Evolutionary conservation across 148 eudicot species (phyloP), one percentile per base, ranked within the genome.

Genomic region (Heliamphora exappendiculata): DNA sequence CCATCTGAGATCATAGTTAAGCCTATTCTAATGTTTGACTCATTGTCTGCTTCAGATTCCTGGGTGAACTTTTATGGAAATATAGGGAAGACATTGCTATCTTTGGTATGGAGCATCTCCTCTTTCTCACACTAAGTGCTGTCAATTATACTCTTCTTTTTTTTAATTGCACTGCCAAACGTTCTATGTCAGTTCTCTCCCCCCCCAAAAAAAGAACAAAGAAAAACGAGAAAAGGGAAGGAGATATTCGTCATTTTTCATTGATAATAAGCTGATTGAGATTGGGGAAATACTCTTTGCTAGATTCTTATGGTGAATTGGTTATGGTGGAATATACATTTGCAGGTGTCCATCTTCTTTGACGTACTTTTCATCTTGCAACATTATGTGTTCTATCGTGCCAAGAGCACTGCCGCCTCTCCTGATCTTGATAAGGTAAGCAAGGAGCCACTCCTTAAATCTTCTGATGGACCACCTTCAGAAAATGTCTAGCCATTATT

Each of bases 1-100:
- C 66, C 13, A 7, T 37, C 65, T 26, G 7, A 45, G 19, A 7
- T 65, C 70, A n/a, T n/a, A 51, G 11, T 5, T 31, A n/a, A 53
- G 50, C 68, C 73, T 39, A 14, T 28, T 28, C 42, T 31, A 24
- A 13, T 64, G 39, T 36, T 26, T 22, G 17, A 31, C 34, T 67
- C 8, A 37, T 75, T 59, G 5, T 47, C 65, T 78, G 65, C 57
- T 62, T 60, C 79, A 91, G 96, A 86, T 80, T 90, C 95, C 3
- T 93, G 97, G 95, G 89, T 90, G 70, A 93, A 93, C 85, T 93
- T 93, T 74, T 89, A 91, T 71, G 98, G 98, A 45, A 93, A 93
- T 82, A 78, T 93, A 2, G 98, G 98, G 57, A 93, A 93, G 82
- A 91, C 96, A 45, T 67, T 91, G 82, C 85, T 91, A 31, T 93